Base-by-base conservation (phyloP, 345 rosid species). In the Draba incana region DNA sequence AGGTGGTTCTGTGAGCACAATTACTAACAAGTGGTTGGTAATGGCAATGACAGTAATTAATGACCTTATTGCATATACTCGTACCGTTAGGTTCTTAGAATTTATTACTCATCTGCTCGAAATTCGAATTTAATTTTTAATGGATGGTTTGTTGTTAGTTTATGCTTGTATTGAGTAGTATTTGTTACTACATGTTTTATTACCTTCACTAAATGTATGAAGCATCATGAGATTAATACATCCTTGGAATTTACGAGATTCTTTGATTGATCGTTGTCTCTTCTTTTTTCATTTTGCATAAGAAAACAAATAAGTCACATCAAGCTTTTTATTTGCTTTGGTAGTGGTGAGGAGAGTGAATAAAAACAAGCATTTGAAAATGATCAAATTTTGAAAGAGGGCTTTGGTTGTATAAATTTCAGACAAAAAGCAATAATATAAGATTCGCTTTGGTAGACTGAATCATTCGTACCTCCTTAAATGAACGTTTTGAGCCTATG, bases 1-100 rank as follows among this genome's bases (percentile, higher is more conserved):
- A 61, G 69, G 78, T 62, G 69, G 43, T 54, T 75, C 54, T 68
- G 78, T 69, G 79, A 56, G 47, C 24, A 50, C 5, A 62, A 25
- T 69, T 55, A 75, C 70, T 75, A 56, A 14, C 55, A 69, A 62
- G 79, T 75, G 41, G 74, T 75, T 75, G 78, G 65, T 56, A 39
- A 49, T 75, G 70, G 58, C 66, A 69, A 75, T 55, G 69, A 54
- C 38, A 41, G 69, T 75, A 56, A 55, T 75, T 43, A 75, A 75
- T 75, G 69, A 62, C 31, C 10, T 62, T 64, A 60, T 8, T 52
- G 62, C 10, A 33, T 52, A 41, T 68, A 56, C 8, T 33, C 6
- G 65, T 68, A 47, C 64, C 64, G 74, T 60, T 74, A 53, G 68
- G 73, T 59, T 67, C 2, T 37, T 11, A 2, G 42, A 67, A 60